These are phyloP conservation scores for Diaporthe citrichinensis DNA, from an alignment of 2,329 filamentous ascomycete genomes.

Conservation along the genomic window DNA sequence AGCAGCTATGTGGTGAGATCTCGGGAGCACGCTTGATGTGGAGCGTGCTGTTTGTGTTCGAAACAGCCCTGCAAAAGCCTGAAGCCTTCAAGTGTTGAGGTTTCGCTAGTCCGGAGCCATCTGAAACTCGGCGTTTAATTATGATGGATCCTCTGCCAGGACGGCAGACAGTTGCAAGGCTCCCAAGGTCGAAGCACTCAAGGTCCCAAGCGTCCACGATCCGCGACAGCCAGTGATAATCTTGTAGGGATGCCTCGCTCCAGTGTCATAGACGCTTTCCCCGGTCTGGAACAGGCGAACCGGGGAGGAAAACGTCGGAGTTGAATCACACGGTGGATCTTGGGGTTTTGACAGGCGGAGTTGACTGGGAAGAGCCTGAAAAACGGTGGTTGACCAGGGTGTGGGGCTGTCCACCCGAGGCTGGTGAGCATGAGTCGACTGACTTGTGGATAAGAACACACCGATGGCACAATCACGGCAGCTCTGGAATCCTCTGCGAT, in stretches of 20 bases:
- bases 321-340: slow-evolving; percentile 1
- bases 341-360: slow-evolving; percentile 31
- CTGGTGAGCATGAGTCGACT: slow-evolving; percentile 2
- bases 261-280: not conserved
- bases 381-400: slow-evolving; percentile 22
- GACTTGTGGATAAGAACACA: slow-evolving; percentile 21
- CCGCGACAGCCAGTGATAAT: not conserved
- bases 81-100: not conserved
- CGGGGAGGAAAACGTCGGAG: not conserved
- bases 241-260: not conserved
- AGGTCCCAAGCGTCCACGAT: not conserved
- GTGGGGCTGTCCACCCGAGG: not conserved
- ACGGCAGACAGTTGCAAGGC: not conserved
- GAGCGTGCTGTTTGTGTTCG: slow-evolving; percentile 26
- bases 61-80: slow-evolving; percentile 27
- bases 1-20: not conserved
- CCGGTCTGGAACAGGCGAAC: not conserved
- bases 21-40: not conserved
- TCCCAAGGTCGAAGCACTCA: not conserved
- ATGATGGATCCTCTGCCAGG: not conserved
- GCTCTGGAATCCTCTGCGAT: slow-evolving; percentile 2
- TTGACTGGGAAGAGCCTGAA: slow-evolving; percentile 12
- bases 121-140: slow-evolving; percentile 25
- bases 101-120: not conserved
- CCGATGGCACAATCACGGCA: not conserved